A percentile compares a stretch with the other conserved stretches of the same genome.
phyloP scores from a whole-genome alignment of 75 land plant genomes.

The Chamaecyparis obtusa region DNA sequence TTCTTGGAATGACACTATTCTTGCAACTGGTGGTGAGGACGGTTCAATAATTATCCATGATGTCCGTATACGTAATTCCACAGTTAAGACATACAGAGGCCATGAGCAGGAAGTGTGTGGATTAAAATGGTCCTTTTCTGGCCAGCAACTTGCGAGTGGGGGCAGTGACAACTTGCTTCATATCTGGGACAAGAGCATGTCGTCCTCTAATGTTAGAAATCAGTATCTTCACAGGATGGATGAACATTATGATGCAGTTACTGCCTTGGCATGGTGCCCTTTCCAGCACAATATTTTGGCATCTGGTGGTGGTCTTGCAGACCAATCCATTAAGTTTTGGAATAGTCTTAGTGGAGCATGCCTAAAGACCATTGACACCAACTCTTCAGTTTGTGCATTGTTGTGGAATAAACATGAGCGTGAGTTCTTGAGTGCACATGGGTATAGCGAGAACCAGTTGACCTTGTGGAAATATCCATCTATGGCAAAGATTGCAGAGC shows the following conservation, averaged over 20 bases:
- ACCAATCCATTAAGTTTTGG: slow-evolving; percentile 83
- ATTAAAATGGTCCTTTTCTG: slow-evolving; percentile 59
- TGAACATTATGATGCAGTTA: slow-evolving; percentile 49
- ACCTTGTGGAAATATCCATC: slow-evolving; percentile 90
- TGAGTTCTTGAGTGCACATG: slow-evolving; percentile 88
- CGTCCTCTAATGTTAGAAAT: slow-evolving; percentile 23
- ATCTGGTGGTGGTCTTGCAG: slow-evolving; percentile 79
- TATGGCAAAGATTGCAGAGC: slow-evolving; percentile 75
- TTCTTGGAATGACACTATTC: slow-evolving; percentile 80
- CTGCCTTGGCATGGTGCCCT: slow-evolving; percentile 80
- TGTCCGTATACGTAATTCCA: slow-evolving; percentile 28
- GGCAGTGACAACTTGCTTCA: slow-evolving; percentile 51
- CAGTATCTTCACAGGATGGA: slow-evolving; percentile 47
- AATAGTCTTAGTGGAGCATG: slow-evolving; percentile 84
- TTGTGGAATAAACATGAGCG: slow-evolving; percentile 84
- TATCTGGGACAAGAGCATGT: slow-evolving; percentile 43
- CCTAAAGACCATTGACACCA: slow-evolving; percentile 73
- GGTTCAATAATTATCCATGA: slow-evolving; percentile 75
- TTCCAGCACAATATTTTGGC: slow-evolving; percentile 86
- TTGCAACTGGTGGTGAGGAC: slow-evolving; percentile 77
- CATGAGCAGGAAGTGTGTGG: slow-evolving; percentile 64
- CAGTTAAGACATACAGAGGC: slow-evolving; percentile 33
- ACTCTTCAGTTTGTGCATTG: slow-evolving; percentile 77
- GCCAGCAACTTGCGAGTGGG: slow-evolving; percentile 57
- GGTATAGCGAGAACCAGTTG: slow-evolving; percentile 74